Evolutionary conservation across 2,329 filamentous ascomycete genomes (phyloP).

Genomic region (Colletotrichum costaricense): DNA sequence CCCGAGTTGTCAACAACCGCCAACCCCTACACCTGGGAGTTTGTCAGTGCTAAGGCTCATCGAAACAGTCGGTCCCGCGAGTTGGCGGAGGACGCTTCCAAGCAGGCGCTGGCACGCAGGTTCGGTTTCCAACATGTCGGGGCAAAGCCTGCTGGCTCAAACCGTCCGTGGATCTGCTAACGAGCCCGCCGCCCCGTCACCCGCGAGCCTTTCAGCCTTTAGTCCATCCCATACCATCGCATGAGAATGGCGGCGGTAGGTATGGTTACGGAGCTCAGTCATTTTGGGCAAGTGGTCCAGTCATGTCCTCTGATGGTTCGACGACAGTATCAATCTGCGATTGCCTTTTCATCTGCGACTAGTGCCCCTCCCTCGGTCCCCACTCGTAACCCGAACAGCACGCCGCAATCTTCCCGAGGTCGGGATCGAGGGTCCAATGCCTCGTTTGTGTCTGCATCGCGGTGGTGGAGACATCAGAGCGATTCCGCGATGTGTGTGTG

Average conservation of each 20-base stretch:
- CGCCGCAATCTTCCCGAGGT: conserved; percentile 5
- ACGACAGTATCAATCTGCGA: conserved; percentile 16
- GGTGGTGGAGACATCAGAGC: neutral
- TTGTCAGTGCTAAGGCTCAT: neutral
- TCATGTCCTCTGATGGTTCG: neutral
- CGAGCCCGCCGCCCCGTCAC: neutral
- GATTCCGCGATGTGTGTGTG: too few species aligned
- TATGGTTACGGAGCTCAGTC: neutral
- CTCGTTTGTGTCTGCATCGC: conserved; percentile 4
- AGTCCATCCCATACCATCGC: conserved; percentile 14
- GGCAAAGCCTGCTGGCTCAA: conserved; percentile 30
- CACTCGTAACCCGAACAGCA: neutral
- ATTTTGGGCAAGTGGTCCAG: neutral
- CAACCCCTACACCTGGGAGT: neutral
- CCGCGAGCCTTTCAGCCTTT: neutral
- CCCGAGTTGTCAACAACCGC: neutral
- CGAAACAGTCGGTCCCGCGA: conserved; percentile 2
- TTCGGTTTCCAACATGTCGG: conserved; percentile 23
- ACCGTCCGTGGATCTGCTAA: conserved; percentile 19
- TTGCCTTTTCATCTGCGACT: conserved; percentile 25
- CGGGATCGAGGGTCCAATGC: conserved; percentile 13
- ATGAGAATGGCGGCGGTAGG: conserved; percentile 2
- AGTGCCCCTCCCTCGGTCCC: neutral
- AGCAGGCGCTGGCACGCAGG: conserved; percentile 8
- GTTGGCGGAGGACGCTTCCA: conserved; percentile 8